phyloP scores from a whole-genome alignment of 768 basidiomycete species.

The Hygrocybe punicea region DNA sequence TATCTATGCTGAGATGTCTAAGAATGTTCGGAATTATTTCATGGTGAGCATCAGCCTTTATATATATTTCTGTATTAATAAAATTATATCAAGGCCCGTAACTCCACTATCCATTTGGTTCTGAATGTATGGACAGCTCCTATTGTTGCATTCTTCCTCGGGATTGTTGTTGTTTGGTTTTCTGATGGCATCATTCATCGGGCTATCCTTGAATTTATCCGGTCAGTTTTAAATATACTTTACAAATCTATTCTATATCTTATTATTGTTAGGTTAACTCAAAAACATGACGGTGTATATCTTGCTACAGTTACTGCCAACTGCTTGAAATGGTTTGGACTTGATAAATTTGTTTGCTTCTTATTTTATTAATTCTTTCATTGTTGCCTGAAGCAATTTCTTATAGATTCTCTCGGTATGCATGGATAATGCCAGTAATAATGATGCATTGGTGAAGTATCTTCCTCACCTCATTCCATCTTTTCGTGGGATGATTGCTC shows the following conservation, averaged over 20 bases:
- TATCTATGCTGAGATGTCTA: conserved; percentile 14
- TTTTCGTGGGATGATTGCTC: conserved; percentile 19
- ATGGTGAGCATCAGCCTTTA: background rate
- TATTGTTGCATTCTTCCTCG: conserved; percentile 26
- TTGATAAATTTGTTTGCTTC: conserved; percentile 23
- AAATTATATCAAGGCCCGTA: conserved; percentile 5
- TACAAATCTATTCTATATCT: too few species aligned
- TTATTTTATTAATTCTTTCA: conserved; percentile 1
- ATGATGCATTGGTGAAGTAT: conserved; percentile 20
- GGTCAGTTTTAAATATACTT: conserved; percentile 11
- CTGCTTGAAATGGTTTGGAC: conserved; percentile 25
- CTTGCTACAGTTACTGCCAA: conserved; percentile 24
- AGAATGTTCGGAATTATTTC: conserved; percentile 2
- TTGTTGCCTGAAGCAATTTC: background rate
- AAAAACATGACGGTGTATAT: conserved; percentile 28
- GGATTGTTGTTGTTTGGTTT: conserved; percentile 31
- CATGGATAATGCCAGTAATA: conserved; percentile 36
- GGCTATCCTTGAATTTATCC: conserved; percentile 33
- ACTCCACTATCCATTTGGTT: conserved; percentile 26
- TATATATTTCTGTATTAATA: background rate
- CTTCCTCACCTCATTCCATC: conserved; percentile 18
- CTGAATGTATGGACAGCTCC: conserved; percentile 38
- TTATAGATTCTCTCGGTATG: conserved; percentile 25
- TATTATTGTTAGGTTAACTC: conserved; percentile 20
- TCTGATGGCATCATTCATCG: conserved; percentile 25